These are phyloP conservation scores for Jamesozyma jinghongensis DNA, from an alignment of 805 yeast genomes.

Conservation along the genomic window DNA sequence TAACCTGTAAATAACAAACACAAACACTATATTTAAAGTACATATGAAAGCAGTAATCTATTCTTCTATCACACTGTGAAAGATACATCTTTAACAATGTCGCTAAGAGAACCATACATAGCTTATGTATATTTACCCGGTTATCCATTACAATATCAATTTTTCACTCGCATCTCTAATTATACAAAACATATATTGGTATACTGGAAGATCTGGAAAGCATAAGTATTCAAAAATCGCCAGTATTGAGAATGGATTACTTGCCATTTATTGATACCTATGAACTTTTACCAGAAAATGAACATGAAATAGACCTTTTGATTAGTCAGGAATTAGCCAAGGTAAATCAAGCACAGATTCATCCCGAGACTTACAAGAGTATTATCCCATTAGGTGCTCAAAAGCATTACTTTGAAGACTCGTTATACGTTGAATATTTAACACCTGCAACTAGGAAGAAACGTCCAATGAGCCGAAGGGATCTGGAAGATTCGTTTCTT, in stretches of 20 bases:
- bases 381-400: neutral
- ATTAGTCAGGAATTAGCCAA: conserved; percentile 18
- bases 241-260: conserved; percentile 12
- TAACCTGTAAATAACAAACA: no score
- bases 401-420: neutral
- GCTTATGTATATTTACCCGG: no score
- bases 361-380: conserved; percentile 12
- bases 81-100: no score
- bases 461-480: conserved; percentile 1
- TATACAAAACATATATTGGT: no score
- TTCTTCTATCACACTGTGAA: no score
- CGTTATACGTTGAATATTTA: conserved; percentile 1
- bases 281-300: neutral
- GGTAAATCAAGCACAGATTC: conserved; percentile 14
- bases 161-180: no score
- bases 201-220: no score
- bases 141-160: no score
- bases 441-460: conserved; percentile 1
- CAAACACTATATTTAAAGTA: no score
- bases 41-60: no score
- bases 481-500: conserved; percentile 7
- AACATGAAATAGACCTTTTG: conserved; percentile 7
- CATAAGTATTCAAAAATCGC: no score
- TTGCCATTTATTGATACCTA: conserved; percentile 11
- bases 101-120: no score